Base-by-base conservation (phyloP, 352 stramenopile species). In the Thalassiosira livingstoniorum region DNA sequence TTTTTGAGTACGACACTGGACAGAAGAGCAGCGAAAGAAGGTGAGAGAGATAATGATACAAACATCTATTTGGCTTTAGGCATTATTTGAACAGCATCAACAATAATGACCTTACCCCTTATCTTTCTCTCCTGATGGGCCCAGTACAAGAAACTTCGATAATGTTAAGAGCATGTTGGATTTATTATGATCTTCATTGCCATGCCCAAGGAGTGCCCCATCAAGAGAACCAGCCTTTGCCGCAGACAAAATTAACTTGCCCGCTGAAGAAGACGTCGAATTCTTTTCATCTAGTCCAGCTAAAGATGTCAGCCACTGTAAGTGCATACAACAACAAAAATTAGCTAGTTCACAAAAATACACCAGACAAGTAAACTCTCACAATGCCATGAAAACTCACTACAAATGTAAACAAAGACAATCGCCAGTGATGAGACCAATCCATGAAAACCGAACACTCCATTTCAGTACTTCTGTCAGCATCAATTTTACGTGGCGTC, bases 381-480 rank as follows among this genome's bases (percentile, higher is more conserved):
- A n/a, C 15, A 87, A 70, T 72, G 88, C 78, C 1, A 53, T 80
- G 55, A 85, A 87, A 4, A 35, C 85, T 62, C 66, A 91, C 85
- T 35, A 66, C 75, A 84, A 93, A 95, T 15, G 89, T 87, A 2
- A 93, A 66, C 43, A 95, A 71, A 0, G 79, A 81, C n/a, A 92
- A 42, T 60, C 86, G 81, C 91, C 91, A 95, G 64, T 94, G 83
- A 86, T 89, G 37, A 54, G 90, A 84, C 91, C 90, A 94, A 32
- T 90, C 80, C 62, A 85, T 27, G 0, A 58, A 65, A 34, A 73
- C 31, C 4, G 45, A 51, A 5, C 3, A 11, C 7, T 76, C 54
- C 23, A 42, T 62, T 18, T 42, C 23, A 72, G 58, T 35, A 18
- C 39, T 32, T 37, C 47, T 37, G 55, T 67, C 78, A 18, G 61